Evolutionary conservation across 2,329 filamentous ascomycete genomes (phyloP).

Genomic region (Nigrospora sphaerica): DNA sequence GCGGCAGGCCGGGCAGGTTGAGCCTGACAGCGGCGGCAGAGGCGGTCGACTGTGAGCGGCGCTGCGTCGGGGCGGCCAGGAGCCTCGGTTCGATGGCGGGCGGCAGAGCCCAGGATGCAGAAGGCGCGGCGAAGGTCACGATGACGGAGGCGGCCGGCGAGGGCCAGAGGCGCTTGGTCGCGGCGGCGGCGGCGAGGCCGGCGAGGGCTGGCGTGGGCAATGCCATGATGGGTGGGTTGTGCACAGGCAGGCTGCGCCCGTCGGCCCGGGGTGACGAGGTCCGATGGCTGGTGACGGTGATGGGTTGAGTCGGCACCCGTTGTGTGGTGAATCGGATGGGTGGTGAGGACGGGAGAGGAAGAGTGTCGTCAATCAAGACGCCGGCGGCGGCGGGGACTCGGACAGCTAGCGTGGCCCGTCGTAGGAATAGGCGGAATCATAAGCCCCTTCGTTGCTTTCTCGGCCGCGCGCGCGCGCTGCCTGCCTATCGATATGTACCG

Average conservation of each 20-base stretch:
- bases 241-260: slow-evolving; percentile 5
- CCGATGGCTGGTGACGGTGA: neutral
- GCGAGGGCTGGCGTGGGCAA: slow-evolving; percentile 19
- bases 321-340: too few relatives aligned
- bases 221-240: slow-evolving; percentile 16
- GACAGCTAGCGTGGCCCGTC: too few relatives aligned
- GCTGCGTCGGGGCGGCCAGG: slow-evolving; percentile 3
- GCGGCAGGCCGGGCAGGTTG: slow-evolving; percentile 27
- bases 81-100: neutral
- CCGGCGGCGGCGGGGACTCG: too few relatives aligned
- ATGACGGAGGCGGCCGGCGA: slow-evolving; percentile 33
- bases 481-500: too few relatives aligned
- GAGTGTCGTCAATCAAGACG: too few relatives aligned
- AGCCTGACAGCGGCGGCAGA: slow-evolving; percentile 7
- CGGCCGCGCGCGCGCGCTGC: too few relatives aligned
- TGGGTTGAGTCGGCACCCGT: too few relatives aligned
- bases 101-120: neutral
- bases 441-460: too few relatives aligned
- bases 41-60: slow-evolving; percentile 2
- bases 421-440: too few relatives aligned
- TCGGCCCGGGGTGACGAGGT: neutral
- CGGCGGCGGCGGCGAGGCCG: slow-evolving; percentile 34
- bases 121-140: slow-evolving; percentile 24
- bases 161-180: slow-evolving; percentile 34
- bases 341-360: too few relatives aligned